These are phyloP conservation scores for Trichoderma sp. DNA, from an alignment of 2,329 filamentous ascomycete genomes.

Conservation along the genomic window DNA sequence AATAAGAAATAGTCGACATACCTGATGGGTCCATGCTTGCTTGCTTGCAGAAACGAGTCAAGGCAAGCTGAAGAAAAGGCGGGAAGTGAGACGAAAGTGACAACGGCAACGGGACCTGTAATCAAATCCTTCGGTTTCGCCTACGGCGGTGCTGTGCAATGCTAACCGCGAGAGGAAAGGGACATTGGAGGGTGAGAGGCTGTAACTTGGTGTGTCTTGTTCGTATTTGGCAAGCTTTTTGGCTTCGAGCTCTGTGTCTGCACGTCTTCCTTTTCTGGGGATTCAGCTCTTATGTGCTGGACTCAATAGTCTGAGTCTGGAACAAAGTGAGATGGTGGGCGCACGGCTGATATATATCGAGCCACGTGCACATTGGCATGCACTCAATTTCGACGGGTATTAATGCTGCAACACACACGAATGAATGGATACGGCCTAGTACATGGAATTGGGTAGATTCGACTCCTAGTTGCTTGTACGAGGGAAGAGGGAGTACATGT, in stretches of 20 bases:
- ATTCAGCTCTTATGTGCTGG: neutral
- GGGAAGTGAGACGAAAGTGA: neutral
- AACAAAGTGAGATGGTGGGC: neutral
- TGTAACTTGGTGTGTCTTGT: neutral
- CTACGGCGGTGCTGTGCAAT: neutral
- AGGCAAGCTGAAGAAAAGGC: neutral
- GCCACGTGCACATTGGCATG: neutral
- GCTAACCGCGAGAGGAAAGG: neutral
- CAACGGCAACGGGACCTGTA: neutral
- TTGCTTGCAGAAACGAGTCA: neutral
- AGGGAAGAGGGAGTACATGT: neutral
- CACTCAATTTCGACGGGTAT: neutral
- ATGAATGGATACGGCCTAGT: neutral
- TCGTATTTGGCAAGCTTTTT: neutral
- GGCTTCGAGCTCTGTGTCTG: neutral
- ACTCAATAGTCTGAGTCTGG: neutral
- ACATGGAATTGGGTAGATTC: neutral
- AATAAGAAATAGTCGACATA: neutral
- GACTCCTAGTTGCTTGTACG: neutral
- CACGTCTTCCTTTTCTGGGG: neutral
- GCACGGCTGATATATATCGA: neutral
- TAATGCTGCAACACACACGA: neutral
- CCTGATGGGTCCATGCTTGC: neutral
- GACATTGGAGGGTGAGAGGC: neutral
- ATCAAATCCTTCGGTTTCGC: conserved; percentile 1